phyloP scores from a whole-genome alignment of 345 rosid species.

The Ceriops decandra region DNA sequence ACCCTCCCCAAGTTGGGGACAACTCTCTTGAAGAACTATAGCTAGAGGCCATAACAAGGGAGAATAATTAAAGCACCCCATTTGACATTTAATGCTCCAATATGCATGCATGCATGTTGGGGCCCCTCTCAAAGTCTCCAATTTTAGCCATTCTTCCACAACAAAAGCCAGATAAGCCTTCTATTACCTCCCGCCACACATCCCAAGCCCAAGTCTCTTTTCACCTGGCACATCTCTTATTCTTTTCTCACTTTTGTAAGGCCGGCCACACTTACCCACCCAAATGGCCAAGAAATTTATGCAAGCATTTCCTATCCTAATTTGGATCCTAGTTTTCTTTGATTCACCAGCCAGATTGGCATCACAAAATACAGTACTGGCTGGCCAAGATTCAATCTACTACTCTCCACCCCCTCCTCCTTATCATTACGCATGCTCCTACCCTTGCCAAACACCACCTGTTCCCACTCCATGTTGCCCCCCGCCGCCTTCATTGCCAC shows the following conservation, averaged over 20 bases:
- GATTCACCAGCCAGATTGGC: conserved; percentile 12
- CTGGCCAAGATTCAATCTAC: conserved; percentile 6
- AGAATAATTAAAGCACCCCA: no score
- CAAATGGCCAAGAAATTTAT: conserved; percentile 16
- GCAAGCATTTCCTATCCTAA: conserved; percentile 1
- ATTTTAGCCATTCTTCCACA: background rate
- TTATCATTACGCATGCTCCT: conserved; percentile 19
- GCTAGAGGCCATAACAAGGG: no score
- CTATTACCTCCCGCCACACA: conserved; percentile 16
- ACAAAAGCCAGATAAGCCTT: background rate
- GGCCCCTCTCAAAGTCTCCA: conserved; percentile 23
- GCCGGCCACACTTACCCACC: background rate
- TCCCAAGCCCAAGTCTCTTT: background rate
- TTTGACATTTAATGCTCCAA: no score
- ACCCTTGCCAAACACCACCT: conserved; percentile 42
- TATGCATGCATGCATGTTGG: no score
- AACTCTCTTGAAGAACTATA: no score
- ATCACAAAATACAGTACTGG: conserved; percentile 6
- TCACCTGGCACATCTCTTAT: background rate
- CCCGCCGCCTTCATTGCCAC: conserved; percentile 27
- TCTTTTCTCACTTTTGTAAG: conserved; percentile 1
- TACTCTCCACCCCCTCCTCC: background rate
- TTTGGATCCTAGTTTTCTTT: conserved; percentile 12
- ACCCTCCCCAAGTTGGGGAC: no score
- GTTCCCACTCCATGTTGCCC: conserved; percentile 27